A percentile compares a stretch with the other conserved stretches of the same genome.
Evolutionary conservation across 1,284 basidiomycete genomes (phyloP).

Genomic region (Microbotryum silenes-acaulis): DNA sequence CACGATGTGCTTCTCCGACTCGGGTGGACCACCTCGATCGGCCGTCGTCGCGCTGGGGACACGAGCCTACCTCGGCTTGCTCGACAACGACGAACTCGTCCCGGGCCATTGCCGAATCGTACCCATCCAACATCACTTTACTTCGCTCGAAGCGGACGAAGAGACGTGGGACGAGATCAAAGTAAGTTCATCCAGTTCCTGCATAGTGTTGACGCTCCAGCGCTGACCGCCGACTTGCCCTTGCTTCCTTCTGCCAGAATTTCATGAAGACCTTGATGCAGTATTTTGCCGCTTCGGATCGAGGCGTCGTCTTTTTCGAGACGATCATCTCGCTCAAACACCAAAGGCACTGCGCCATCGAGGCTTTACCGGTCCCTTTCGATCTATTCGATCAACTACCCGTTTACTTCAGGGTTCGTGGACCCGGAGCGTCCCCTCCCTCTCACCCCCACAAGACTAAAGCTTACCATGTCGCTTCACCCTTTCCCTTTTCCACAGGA

Average conservation of each 20-base stretch:
- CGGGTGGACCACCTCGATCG: constrained; percentile 61
- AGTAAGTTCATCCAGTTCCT: constrained; percentile 49
- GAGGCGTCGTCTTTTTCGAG: constrained; percentile 88
- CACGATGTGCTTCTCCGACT: constrained; percentile 79
- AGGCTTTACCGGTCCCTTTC: constrained; percentile 79
- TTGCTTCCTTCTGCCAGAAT: constrained; percentile 53
- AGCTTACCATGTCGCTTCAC: too few relatives aligned
- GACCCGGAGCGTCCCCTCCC: too few relatives aligned
- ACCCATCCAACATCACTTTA: constrained; percentile 87
- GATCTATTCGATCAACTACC: constrained; percentile 75
- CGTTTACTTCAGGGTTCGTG: constrained; percentile 84
- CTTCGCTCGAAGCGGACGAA: constrained; percentile 87
- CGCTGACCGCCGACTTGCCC: not conserved
- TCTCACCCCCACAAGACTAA: too few relatives aligned
- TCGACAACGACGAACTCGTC: constrained; percentile 73
- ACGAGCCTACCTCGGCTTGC: constrained; percentile 78
- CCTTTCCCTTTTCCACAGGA: constrained; percentile 70
- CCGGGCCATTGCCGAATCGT: constrained; percentile 89
- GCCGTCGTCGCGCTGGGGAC: constrained; percentile 85
- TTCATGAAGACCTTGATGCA: constrained; percentile 98
- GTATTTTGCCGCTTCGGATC: constrained; percentile 74
- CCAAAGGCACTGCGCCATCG: constrained; percentile 86
- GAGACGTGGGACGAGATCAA: constrained; percentile 95
- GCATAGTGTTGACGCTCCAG: not conserved
- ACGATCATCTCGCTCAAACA: constrained; percentile 75